Conservation (phyloP, 2,329 filamentous ascomycete genomes). For the Dactylellina sp. region DNA sequence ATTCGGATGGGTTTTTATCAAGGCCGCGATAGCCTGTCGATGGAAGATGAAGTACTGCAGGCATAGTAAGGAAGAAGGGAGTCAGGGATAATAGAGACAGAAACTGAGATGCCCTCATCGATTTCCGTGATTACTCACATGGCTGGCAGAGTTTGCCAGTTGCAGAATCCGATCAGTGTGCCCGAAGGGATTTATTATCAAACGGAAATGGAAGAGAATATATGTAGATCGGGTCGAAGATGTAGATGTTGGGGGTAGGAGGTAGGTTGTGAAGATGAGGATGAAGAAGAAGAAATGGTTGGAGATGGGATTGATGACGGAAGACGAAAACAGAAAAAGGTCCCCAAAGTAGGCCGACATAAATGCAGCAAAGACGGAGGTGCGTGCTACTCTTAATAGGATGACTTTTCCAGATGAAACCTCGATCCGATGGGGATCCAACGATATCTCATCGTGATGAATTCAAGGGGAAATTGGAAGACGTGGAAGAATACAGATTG, state of each 20-base stretch:
- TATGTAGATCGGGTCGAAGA: not conserved
- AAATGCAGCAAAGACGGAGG: conserved; percentile 28
- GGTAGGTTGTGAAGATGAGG: not conserved
- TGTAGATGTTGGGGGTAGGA: conserved; percentile 20
- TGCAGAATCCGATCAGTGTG: conserved; percentile 26
- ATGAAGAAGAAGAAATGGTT: conserved; percentile 9
- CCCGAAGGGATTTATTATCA: not conserved
- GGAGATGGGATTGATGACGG: conserved; percentile 43
- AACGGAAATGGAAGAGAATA: conserved; percentile 17
- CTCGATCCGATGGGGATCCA: conserved; percentile 21
- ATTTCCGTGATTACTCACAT: conserved; percentile 50
- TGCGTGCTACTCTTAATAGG: not conserved
- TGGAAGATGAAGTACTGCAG: conserved; percentile 8
- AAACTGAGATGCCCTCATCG: conserved; percentile 8
- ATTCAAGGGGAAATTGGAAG: too few species aligned
- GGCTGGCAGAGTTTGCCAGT: conserved; percentile 2
- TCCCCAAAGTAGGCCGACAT: conserved; percentile 5
- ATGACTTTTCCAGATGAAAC: not conserved
- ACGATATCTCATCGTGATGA: conserved; percentile 26
- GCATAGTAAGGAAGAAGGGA: conserved; percentile 1
- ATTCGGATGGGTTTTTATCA: not conserved
- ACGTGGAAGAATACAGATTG: conserved; percentile 24
- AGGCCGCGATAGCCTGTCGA: not conserved
- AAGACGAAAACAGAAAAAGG: conserved; percentile 28
- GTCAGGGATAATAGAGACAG: conserved; percentile 17